Evolutionary conservation across 192 early-diverging fungal genomes (phyloP).

Genomic region (Linderina pennispora): DNA sequence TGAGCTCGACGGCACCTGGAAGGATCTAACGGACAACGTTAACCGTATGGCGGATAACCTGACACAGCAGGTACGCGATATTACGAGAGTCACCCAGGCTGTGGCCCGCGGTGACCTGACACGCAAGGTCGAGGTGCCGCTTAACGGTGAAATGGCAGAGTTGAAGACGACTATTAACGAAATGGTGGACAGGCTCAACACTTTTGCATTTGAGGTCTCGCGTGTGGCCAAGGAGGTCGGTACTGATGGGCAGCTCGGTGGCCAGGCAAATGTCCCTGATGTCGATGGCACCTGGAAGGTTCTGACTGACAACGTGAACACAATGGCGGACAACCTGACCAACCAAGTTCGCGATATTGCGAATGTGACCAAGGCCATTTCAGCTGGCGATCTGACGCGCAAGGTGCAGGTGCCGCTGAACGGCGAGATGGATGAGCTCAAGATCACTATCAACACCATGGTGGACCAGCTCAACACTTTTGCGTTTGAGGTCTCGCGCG

Average conservation of each 20-base stretch:
- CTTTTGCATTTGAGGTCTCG: slow-evolving; percentile 34
- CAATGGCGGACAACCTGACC: slow-evolving; percentile 54
- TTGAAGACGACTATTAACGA: slow-evolving; percentile 57
- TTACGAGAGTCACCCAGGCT: slow-evolving; percentile 51
- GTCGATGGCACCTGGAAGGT: slow-evolving; percentile 53
- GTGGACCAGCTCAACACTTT: slow-evolving; percentile 55
- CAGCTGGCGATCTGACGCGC: slow-evolving; percentile 43
- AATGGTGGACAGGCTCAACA: slow-evolving; percentile 55
- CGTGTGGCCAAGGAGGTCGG: slow-evolving; percentile 52
- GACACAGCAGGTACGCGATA: slow-evolving; percentile 55
- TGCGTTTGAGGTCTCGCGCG: slow-evolving; percentile 59
- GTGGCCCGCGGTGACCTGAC: slow-evolving; percentile 54
- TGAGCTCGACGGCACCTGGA: slow-evolving; percentile 60
- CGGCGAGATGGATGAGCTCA: slow-evolving; percentile 19
- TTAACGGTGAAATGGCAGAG: slow-evolving; percentile 55
- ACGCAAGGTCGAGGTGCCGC: slow-evolving; percentile 49
- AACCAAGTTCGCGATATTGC: slow-evolving; percentile 53
- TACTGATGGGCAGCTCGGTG: slow-evolving; percentile 55
- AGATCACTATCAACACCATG: slow-evolving; percentile 45
- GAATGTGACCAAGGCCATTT: slow-evolving; percentile 50
- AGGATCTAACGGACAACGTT: slow-evolving; percentile 58
- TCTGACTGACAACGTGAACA: slow-evolving; percentile 55
- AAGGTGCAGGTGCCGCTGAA: slow-evolving; percentile 36
- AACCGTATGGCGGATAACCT: slow-evolving; percentile 63
- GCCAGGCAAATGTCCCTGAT: slow-evolving; percentile 47